phyloP scores from a whole-genome alignment of 2,329 filamentous ascomycete genomes.

The Triangularia verruculosa region DNA sequence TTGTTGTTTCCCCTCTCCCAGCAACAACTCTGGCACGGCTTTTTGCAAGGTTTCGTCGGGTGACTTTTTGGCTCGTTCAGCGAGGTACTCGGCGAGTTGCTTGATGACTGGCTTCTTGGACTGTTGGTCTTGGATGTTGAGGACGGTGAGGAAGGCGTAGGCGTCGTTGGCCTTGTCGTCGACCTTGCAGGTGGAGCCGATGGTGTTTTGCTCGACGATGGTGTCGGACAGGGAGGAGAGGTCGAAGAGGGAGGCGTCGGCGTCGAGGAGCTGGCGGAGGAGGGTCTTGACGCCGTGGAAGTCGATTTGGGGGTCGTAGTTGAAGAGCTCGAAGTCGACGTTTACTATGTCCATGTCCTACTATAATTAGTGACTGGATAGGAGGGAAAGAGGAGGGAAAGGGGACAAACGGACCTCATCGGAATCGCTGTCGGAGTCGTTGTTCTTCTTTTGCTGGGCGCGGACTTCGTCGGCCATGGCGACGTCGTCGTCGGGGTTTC shows the following conservation, averaged over 20 bases:
- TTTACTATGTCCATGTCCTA: constrained; percentile 89
- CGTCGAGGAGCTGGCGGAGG: constrained; percentile 86
- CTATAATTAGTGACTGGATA: not conserved
- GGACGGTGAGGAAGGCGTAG: constrained; percentile 84
- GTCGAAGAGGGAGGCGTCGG: constrained; percentile 81
- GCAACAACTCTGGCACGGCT: constrained; percentile 51
- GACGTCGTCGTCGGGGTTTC: constrained; percentile 33
- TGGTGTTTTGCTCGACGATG: constrained; percentile 78
- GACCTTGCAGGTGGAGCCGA: constrained; percentile 96
- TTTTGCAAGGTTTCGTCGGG: constrained; percentile 46
- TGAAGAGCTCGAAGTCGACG: constrained; percentile 99
- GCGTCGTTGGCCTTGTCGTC: constrained; percentile 90
- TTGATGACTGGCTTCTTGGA: constrained; percentile 66
- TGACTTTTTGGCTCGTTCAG: constrained; percentile 45
- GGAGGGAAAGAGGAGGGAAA: not conserved
- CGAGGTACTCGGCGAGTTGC: constrained; percentile 69
- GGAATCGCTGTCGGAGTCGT: constrained; percentile 48
- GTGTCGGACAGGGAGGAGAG: constrained; percentile 82
- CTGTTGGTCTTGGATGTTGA: constrained; percentile 81
- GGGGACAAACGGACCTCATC: constrained; percentile 38
- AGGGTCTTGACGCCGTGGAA: constrained; percentile 93
- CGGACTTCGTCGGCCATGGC: constrained; percentile 26
- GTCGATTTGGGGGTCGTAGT: constrained; percentile 83
- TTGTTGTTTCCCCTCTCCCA: constrained; percentile 45
- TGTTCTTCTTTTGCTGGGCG: constrained; percentile 40